phyloP scores from a whole-genome alignment of 176 grass and related monocot genomes.

The Eleusine coracana region DNA sequence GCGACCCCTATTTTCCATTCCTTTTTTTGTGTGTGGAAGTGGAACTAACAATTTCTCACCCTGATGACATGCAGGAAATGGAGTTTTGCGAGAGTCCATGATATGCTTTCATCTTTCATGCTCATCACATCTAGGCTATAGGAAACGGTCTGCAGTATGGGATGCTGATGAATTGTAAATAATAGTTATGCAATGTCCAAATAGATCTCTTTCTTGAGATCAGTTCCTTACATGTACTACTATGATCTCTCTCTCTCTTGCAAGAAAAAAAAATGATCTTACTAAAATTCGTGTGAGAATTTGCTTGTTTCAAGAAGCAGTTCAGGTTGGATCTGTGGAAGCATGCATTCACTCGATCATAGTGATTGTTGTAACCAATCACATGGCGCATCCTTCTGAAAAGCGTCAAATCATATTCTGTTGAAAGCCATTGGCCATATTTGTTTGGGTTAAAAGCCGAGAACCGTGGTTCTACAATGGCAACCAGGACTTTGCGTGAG shows the following conservation, averaged over 20 bases:
- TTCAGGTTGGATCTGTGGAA: neutral
- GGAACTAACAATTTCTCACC: slow-evolving; percentile 1
- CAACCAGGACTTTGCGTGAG: neutral
- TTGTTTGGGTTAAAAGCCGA: neutral
- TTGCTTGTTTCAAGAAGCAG: slow-evolving; percentile 3
- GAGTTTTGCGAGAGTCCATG: slow-evolving; percentile 86
- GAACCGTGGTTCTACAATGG: neutral
- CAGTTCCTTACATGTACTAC: slow-evolving; percentile 40
- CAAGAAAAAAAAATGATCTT: neutral
- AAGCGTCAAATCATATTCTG: neutral
- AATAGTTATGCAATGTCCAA: slow-evolving; percentile 35
- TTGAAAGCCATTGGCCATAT: neutral
- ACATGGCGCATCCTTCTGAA: neutral
- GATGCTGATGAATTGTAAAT: slow-evolving; percentile 57
- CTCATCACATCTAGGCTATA: slow-evolving; percentile 20
- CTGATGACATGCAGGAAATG: slow-evolving; percentile 67
- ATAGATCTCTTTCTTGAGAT: slow-evolving; percentile 32
- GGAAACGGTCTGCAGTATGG: slow-evolving; percentile 18
- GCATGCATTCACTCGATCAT: neutral
- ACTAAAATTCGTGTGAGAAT: slow-evolving; percentile 18
- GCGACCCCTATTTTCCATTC: neutral
- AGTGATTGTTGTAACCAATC: neutral
- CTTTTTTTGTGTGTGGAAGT: neutral
- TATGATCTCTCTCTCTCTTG: neutral
- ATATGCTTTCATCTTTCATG: slow-evolving; percentile 26